A percentile compares a stretch with the other conserved stretches of the same genome.
Conservation (phyloP, 768 basidiomycete genomes). For the Amanita muscaria region DNA sequence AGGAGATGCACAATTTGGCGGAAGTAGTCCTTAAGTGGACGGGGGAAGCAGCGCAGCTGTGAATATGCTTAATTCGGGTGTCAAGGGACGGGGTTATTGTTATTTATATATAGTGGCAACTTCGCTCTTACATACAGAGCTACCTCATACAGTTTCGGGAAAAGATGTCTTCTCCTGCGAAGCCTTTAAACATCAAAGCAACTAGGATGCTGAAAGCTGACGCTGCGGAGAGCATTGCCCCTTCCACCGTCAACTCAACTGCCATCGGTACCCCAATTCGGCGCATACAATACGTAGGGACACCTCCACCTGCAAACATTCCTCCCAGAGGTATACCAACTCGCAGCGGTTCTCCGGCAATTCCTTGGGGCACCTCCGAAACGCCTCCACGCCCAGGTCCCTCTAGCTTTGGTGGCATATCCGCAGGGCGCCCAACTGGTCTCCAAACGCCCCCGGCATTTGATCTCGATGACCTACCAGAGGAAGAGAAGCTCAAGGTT, state of each 20-base stretch:
- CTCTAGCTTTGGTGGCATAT: constrained; percentile 26
- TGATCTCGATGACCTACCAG: constrained; percentile 52
- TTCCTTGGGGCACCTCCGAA: constrained; percentile 6
- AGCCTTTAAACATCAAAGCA: constrained; percentile 1
- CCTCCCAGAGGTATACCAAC: constrained; percentile 24
- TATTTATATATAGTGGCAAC: no score
- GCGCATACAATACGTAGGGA: constrained; percentile 55
- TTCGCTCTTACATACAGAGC: no score
- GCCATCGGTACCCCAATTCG: constrained; percentile 52
- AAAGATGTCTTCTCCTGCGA: constrained; percentile 1
- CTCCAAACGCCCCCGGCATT: constrained; percentile 21
- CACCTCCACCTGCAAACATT: constrained; percentile 50
- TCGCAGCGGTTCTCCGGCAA: constrained; percentile 11
- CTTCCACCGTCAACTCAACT: constrained; percentile 24
- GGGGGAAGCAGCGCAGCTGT: background rate
- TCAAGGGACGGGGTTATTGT: no score
- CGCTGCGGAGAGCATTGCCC: constrained; percentile 7
- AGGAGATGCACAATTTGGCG: constrained; percentile 21
- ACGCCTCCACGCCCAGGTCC: constrained; percentile 3
- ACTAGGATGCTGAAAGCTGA: background rate
- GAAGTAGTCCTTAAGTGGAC: constrained; percentile 2
- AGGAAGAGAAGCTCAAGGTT: constrained; percentile 79
- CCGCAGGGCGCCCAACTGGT: constrained; percentile 17
- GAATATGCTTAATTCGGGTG: no score
- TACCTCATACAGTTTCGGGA: no score